A percentile compares a stretch with the other conserved stretches of the same genome.
phyloP scores from a whole-genome alignment of 2,329 filamentous ascomycete genomes.

The Microascus cirrosus region DNA sequence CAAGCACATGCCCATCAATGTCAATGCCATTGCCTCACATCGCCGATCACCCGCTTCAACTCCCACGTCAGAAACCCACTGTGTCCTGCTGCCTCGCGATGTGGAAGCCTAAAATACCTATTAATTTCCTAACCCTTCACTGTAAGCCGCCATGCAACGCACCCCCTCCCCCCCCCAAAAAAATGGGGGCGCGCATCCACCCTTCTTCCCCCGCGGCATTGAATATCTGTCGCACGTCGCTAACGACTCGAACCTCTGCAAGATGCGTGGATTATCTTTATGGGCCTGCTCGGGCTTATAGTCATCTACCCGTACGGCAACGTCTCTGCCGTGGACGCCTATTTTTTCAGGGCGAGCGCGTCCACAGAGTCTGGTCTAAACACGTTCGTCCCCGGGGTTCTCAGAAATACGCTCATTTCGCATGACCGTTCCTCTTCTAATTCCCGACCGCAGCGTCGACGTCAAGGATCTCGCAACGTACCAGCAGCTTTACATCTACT shows the following conservation, averaged over 20 bases:
- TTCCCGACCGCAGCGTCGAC: slow-evolving; percentile 27
- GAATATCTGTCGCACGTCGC: background rate
- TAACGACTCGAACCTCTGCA: background rate
- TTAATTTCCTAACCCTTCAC: background rate
- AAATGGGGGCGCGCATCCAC: too few species aligned
- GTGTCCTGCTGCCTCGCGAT: too few species aligned
- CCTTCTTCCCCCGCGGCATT: too few species aligned
- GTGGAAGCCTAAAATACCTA: too few species aligned
- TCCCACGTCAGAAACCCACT: too few species aligned
- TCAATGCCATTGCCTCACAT: too few species aligned
- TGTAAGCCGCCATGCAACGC: background rate
- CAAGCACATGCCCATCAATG: too few species aligned
- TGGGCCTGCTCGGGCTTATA: background rate
- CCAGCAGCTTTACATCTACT: slow-evolving; percentile 62
- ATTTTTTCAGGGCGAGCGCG: slow-evolving; percentile 77
- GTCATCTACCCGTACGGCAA: slow-evolving; percentile 25
- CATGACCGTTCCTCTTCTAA: background rate
- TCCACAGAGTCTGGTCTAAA: slow-evolving; percentile 93
- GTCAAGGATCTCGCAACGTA: slow-evolving; percentile 58
- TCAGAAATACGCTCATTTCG: too few species aligned
- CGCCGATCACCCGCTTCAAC: too few species aligned
- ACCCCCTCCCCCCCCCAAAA: background rate
- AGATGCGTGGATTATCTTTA: background rate
- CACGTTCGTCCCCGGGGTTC: slow-evolving; percentile 28
- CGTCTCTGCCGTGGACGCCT: slow-evolving; percentile 71